Percentiles rank a stretch among this genome's conserved stretches.
Evolutionary conservation across 2,329 filamentous ascomycete species (phyloP).

Genomic region (Plectosphaerella plurivora): DNA sequence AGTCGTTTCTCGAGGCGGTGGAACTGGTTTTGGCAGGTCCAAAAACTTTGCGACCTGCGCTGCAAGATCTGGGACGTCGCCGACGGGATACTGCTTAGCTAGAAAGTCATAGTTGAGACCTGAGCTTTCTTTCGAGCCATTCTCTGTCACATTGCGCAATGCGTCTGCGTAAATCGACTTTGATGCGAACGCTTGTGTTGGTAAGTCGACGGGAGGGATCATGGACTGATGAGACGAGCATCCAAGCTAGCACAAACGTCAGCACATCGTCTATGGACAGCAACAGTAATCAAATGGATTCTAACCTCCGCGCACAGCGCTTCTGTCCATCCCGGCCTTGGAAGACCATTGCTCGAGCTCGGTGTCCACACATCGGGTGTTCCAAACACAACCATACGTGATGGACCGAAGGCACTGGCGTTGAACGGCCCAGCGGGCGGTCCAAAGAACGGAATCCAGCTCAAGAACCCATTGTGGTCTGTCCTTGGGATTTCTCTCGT

Average conservation of each 20-base stretch:
- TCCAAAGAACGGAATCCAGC: background rate
- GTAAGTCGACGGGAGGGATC: conserved; percentile 37
- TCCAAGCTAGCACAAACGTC: conserved; percentile 28
- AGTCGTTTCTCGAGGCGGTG: conserved; percentile 39
- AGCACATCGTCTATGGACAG: too few species aligned
- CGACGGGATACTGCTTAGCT: conserved; percentile 34
- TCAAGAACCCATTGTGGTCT: conserved; percentile 1
- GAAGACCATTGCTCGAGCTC: conserved; percentile 14
- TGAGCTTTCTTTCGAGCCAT: conserved; percentile 25
- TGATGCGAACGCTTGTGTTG: conserved; percentile 43
- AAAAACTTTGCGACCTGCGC: conserved; percentile 42
- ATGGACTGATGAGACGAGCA: conserved; percentile 43
- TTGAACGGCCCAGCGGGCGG: conserved; percentile 13
- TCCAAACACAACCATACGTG: conserved; percentile 50
- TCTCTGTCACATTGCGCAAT: conserved; percentile 26
- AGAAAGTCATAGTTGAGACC: conserved; percentile 40
- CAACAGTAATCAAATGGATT: background rate
- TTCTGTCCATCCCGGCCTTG: conserved; percentile 38
- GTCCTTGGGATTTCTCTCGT: conserved; percentile 4
- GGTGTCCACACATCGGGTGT: conserved; percentile 37
- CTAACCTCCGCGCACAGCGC: conserved; percentile 42
- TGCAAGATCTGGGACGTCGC: conserved; percentile 34
- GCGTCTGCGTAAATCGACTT: conserved; percentile 50
- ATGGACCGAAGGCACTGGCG: conserved; percentile 19
- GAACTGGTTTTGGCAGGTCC: conserved; percentile 24